Evolutionary conservation across 768 basidiomycete species (phyloP), one percentile per base, ranked within the genome.

Genomic region (Collybiopsis luxurians): DNA sequence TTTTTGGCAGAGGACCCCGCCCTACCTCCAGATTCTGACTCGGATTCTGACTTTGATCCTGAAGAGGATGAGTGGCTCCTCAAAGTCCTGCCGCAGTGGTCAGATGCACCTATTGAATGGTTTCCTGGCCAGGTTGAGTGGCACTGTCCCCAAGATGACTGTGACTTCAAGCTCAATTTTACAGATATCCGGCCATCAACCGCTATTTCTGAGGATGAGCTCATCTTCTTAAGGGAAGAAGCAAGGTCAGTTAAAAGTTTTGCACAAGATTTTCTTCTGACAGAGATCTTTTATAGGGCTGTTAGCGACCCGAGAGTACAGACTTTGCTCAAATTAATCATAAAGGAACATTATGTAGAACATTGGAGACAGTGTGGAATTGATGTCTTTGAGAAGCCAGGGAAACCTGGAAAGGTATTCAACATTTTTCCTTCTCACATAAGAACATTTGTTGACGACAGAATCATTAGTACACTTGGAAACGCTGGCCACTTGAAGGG

Each of bases 321-420:
- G 38, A 36, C 39, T 26, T 42, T 54, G 5, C 10, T 54, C 17
- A 15, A 19, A 9, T 12, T 7, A 21, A 19, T 43, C 11, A 45
- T 54, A 5, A 27, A 44, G 27, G 53, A 43, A 31, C 53, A 54
- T n/a, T 54, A 54, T 44, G 23, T 43, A 26, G 53, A 54, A 43
- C 53, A 54, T 24, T 30, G 23, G 15, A 54, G 39, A 38, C 17
- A 31, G 7, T 15, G 26, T 30, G 53, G 53, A 44, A 30, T 27
- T 21, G 23, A 26, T 21, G 26, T 31, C 1, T 28, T 11, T 11
- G 19, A 30, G 6, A 24, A 26, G 36, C 21, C 6, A 26, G 31
- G 13, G 17, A 34, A 30, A 51, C 31, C 27, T 15, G 34, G 21
- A 5, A 34, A 34, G 13, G 31, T 34, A 34, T 13, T 5, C 13